These are phyloP conservation scores for Apiospora koreana DNA, from an alignment of 2,329 filamentous ascomycete genomes.

Conservation along the genomic window DNA sequence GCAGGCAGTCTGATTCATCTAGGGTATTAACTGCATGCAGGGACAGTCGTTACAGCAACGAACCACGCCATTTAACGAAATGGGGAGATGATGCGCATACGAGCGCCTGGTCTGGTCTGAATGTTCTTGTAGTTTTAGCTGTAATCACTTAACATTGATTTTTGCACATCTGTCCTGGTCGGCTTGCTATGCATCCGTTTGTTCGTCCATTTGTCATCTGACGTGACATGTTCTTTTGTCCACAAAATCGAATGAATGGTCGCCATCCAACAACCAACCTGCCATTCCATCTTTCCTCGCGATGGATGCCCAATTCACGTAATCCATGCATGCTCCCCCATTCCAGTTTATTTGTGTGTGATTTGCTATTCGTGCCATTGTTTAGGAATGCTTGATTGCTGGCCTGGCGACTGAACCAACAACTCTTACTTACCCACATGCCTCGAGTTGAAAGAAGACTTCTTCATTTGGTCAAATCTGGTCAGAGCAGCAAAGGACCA, in stretches of 20 bases:
- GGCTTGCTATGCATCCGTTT: not conserved
- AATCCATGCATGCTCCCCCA: too few relatives aligned
- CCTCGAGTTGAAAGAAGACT: too few relatives aligned
- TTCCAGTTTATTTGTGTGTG: too few relatives aligned
- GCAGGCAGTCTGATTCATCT: slow-evolving; percentile 3
- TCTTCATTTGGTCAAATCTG: too few relatives aligned
- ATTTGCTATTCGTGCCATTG: too few relatives aligned
- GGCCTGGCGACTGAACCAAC: too few relatives aligned
- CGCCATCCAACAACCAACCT: not conserved
- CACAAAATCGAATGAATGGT: too few relatives aligned
- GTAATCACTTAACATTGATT: slow-evolving; percentile 4
- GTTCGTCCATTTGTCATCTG: not conserved
- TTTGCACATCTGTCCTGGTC: not conserved
- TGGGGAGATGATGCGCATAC: not conserved
- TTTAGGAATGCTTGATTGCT: too few relatives aligned
- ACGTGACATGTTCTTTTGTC: not conserved
- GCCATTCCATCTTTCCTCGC: too few relatives aligned
- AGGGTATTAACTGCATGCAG: slow-evolving; percentile 8
- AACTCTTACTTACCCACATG: too few relatives aligned
- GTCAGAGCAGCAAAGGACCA: too few relatives aligned
- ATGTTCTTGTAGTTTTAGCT: slow-evolving; percentile 9
- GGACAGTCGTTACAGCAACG: slow-evolving; percentile 4
- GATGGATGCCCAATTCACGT: too few relatives aligned
- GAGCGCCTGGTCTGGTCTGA: not conserved
- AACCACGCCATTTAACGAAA: not conserved